phyloP scores from a whole-genome alignment of 75 land plant genomes.

The Pinus albicaulis region DNA sequence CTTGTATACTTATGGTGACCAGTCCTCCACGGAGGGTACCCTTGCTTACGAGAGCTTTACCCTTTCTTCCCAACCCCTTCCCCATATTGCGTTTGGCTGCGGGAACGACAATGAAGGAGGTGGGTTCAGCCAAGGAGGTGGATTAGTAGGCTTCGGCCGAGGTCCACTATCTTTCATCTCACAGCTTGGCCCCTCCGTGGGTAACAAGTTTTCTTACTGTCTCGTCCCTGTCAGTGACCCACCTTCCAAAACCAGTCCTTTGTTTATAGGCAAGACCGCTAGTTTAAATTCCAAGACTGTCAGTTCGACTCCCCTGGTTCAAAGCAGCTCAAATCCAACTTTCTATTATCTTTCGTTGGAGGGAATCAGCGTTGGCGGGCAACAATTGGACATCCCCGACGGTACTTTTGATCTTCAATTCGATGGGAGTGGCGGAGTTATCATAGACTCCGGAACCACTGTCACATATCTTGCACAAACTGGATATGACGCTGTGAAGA shows the following conservation, averaged over 20 bases:
- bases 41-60: conserved; percentile 29
- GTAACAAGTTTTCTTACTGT: conserved; percentile 22
- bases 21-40: conserved; percentile 34
- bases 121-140: conserved; percentile 23
- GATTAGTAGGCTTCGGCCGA: conserved; percentile 21
- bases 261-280: conserved; percentile 12
- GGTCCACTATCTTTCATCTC: conserved; percentile 22
- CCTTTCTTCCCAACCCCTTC: background rate
- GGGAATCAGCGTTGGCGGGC: conserved; percentile 29
- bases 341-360: conserved; percentile 27
- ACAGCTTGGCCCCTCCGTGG: conserved; percentile 19
- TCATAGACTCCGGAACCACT: conserved; percentile 34
- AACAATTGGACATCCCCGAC: background rate
- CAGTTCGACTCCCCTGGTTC: conserved; percentile 5
- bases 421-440: conserved; percentile 22
- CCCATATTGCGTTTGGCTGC: conserved; percentile 18
- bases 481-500: conserved; percentile 12
- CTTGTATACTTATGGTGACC: conserved; percentile 33
- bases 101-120: conserved; percentile 34
- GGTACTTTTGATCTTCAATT: conserved; percentile 11
- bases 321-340: background rate
- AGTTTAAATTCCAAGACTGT: background rate
- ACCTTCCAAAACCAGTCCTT: background rate
- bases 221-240: background rate
- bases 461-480: conserved; percentile 16